phyloP scores from a whole-genome alignment of 2,329 filamentous ascomycete genomes.

The Dryadomyces quercivorus region DNA sequence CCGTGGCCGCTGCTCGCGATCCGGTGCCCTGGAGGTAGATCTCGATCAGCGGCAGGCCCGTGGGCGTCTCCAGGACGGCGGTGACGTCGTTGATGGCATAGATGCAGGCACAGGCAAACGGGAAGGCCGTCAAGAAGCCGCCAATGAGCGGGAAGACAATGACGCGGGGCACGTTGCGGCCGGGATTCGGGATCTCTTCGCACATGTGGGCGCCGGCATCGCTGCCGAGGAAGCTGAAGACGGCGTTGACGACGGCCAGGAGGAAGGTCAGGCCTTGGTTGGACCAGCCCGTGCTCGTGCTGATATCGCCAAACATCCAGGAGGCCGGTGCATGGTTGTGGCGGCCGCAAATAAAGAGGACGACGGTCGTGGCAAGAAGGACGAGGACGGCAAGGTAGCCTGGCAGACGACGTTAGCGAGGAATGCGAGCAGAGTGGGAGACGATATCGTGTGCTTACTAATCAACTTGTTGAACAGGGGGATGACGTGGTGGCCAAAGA shows the following conservation, averaged over 20 bases:
- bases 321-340: constrained; percentile 1
- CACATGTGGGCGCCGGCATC: constrained; percentile 8
- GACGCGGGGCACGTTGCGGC: constrained; percentile 7
- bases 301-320: constrained; percentile 7
- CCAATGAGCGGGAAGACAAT: constrained; percentile 4
- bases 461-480: constrained; percentile 7
- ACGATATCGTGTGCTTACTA: too few species aligned
- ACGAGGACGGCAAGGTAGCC: constrained; percentile 36
- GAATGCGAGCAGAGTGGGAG: too few species aligned
- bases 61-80: constrained; percentile 4
- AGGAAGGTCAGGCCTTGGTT: constrained; percentile 6
- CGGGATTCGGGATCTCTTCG: constrained; percentile 9
- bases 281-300: constrained; percentile 6
- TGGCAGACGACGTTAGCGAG: too few species aligned
- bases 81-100: constrained; percentile 7
- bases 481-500: constrained; percentile 6
- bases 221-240: constrained; percentile 8
- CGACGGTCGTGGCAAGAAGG: constrained; percentile 44
- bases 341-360: constrained; percentile 19
- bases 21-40: constrained; percentile 8
- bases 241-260: constrained; percentile 5
- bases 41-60: constrained; percentile 9
- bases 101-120: constrained; percentile 8
- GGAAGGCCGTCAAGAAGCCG: constrained; percentile 6
- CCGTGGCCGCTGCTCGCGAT: constrained; percentile 1